A percentile compares a stretch with the other conserved stretches of the same genome.
These are phyloP conservation scores for Aspergillus oerlinghausenensis DNA, from an alignment of 2,329 filamentous ascomycete genomes.

Conservation along the genomic window DNA sequence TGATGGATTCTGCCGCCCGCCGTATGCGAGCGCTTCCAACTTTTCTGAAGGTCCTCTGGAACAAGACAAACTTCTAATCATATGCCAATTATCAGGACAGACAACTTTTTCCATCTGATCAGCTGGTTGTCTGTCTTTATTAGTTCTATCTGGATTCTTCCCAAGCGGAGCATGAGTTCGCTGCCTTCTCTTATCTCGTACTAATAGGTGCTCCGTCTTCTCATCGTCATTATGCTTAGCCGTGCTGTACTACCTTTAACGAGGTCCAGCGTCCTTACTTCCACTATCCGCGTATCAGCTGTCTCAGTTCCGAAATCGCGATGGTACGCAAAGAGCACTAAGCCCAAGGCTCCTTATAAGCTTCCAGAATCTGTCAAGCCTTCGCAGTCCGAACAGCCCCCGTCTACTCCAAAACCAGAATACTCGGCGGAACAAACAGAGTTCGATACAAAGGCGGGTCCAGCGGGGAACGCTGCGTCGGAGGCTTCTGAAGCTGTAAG, in stretches of 20 bases:
- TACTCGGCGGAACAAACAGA: slow-evolving; percentile 36
- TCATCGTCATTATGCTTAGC: slow-evolving; percentile 38
- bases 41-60: slow-evolving; percentile 24
- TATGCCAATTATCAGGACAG: slow-evolving; percentile 3
- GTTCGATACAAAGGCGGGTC: slow-evolving; percentile 32
- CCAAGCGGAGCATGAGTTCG: slow-evolving; percentile 18
- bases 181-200: slow-evolving; percentile 5
- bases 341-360: slow-evolving; percentile 31
- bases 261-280: slow-evolving; percentile 38
- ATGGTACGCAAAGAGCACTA: slow-evolving; percentile 37
- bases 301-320: slow-evolving; percentile 31
- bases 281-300: slow-evolving; percentile 31
- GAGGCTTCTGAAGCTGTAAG: slow-evolving; percentile 26
- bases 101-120: background rate
- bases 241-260: slow-evolving; percentile 42
- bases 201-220: slow-evolving; percentile 13
- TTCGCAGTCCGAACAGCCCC: slow-evolving; percentile 22
- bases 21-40: slow-evolving; percentile 23
- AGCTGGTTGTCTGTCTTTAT: background rate
- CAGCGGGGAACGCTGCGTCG: slow-evolving; percentile 27
- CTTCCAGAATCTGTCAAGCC: slow-evolving; percentile 30
- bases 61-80: slow-evolving; percentile 4
- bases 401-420: slow-evolving; percentile 21
- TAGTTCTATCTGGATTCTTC: background rate
- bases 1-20: slow-evolving; percentile 18